Conservation (phyloP, 257 asterid genomes). For the Petrea volubilis region DNA sequence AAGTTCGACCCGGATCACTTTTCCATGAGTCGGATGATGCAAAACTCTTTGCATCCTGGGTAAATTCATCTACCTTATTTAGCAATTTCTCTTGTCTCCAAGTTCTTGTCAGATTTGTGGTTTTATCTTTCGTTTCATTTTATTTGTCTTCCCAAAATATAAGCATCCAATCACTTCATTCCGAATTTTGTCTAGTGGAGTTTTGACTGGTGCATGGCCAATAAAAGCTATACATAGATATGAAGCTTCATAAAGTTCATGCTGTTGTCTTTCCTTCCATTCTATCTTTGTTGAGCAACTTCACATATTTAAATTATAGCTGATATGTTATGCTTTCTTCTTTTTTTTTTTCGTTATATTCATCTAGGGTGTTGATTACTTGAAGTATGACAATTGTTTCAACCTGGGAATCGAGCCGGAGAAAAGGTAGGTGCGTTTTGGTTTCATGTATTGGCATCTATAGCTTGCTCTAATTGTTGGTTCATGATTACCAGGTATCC, state of each 20-base stretch:
- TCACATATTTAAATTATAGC: not conserved
- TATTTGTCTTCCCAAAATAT: no score
- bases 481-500: slow-evolving; percentile 65
- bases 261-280: not conserved
- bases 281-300: not conserved
- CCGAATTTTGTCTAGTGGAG: no score
- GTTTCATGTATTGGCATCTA: not conserved
- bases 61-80: slow-evolving; percentile 38
- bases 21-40: slow-evolving; percentile 87
- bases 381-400: slow-evolving; percentile 97
- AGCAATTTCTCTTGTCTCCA: not conserved
- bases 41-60: slow-evolving; percentile 87
- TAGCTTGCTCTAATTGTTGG: slow-evolving; percentile 18
- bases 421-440: slow-evolving; percentile 52
- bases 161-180: no score
- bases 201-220: no score
- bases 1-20: slow-evolving; percentile 93
- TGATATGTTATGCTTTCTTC: not conserved
- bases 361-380: slow-evolving; percentile 78
- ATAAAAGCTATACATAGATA: not conserved
- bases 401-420: slow-evolving; percentile 84
- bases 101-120: not conserved
- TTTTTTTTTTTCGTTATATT: slow-evolving; percentile 23
- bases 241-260: not conserved
- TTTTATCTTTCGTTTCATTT: not conserved